Evolutionary conservation across 176 grass and related monocot genomes (phyloP), one percentile per base, ranked within the genome.

Genomic region (Secale cereale): DNA sequence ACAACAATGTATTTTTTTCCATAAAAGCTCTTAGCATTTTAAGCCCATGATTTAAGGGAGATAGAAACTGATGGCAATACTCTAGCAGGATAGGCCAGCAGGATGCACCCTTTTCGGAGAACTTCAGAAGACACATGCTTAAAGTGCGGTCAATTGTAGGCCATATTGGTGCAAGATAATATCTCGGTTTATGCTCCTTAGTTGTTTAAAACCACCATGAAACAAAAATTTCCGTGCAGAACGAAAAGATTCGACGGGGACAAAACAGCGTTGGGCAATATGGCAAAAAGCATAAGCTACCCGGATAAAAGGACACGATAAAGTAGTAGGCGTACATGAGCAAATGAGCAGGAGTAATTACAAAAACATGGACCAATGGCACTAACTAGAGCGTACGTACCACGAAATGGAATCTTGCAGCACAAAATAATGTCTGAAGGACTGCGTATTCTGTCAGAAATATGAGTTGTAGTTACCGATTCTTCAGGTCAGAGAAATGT

Each of bases 361-460:
- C 83, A 86, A 82, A 71, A 37, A 27, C 54, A 81, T 78, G 32
- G 65, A 80, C 68, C 30, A 22, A 45, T 72, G 65, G 70, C 41
- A 86, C 41, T 70, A 90, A 65, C 54, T 20, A 41, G 73, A 63
- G 62, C 37, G 17, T 82, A 64, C 12, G 7, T 86, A 62, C 37
- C 14, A 60, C 43, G 54, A 56, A 78, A 89, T 80, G 67, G 81
- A 80, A 90, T 72, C 78, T 82, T 72, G 64, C 41, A 82, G 79
- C 43, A 73, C 43, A 64, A 77, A 64, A 72, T 72, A 31, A 71
- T 81, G 61, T 81, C 23, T 26, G 52, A 63, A 64, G 56, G 26
- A 71, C 30, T 81, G 64, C 12, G 40, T 78, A 82, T 78, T 78
- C 56, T 72, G 73, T 63, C 79, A 90, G 78, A 64, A 78, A 48